A percentile compares a stretch with the other conserved stretches of the same genome.
Conservation (phyloP, 768 basidiomycete species). For the Lactarius tabidus region DNA sequence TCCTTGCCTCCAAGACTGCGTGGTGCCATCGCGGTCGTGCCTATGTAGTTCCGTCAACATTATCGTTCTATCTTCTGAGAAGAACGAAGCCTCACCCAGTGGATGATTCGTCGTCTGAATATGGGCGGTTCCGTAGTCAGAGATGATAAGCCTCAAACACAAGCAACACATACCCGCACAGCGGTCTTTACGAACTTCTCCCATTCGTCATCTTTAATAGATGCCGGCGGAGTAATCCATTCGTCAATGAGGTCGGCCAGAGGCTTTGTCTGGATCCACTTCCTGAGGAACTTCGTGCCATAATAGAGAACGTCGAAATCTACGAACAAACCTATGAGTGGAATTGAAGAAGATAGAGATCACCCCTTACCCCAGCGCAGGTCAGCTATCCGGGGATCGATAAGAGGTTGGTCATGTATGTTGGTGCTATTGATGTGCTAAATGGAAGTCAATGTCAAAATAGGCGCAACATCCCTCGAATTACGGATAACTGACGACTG, state of each 20-base stretch:
- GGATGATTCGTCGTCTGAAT: conserved; percentile 24
- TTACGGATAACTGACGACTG: conserved; percentile 14
- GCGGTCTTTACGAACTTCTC: conserved; percentile 16
- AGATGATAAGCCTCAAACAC: not conserved
- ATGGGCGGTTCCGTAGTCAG: not conserved
- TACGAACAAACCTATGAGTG: not conserved
- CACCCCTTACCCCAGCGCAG: conserved; percentile 19
- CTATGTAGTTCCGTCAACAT: not conserved
- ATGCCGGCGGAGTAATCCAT: conserved; percentile 18
- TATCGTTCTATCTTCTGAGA: not conserved
- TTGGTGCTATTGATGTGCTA: conserved; percentile 24
- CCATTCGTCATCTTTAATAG: conserved; percentile 17
- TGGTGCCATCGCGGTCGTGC: conserved; percentile 25
- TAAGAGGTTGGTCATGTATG: conserved; percentile 11
- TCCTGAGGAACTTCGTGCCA: conserved; percentile 19
- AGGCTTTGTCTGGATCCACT: conserved; percentile 22
- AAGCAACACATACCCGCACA: conserved; percentile 16
- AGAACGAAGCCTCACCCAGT: conserved; percentile 3
- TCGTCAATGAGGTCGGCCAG: conserved; percentile 13
- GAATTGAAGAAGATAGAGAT: not conserved
- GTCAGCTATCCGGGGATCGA: conserved; percentile 21
- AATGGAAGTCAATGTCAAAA: not conserved
- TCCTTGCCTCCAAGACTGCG: conserved; percentile 21
- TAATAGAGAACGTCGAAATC: conserved; percentile 22
- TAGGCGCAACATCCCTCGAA: not conserved